These are phyloP conservation scores for Aspergillus neotritici DNA, from an alignment of 2,329 filamentous ascomycete genomes.

Conservation along the genomic window DNA sequence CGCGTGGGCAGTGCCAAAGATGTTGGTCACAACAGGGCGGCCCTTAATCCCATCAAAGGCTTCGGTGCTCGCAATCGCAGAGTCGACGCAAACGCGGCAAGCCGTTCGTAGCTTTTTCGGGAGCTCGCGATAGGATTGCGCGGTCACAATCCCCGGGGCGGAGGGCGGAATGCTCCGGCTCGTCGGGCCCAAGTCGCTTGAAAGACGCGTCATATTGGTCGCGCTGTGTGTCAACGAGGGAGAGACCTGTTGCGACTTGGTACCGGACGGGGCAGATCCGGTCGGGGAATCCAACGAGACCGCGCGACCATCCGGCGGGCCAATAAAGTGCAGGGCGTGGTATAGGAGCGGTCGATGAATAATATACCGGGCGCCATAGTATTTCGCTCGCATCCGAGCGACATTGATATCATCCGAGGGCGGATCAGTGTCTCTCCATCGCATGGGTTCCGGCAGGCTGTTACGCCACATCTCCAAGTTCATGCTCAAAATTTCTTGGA, in stretches of 20 bases:
- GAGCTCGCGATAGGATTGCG: conserved; percentile 20
- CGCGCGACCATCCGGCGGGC: conserved; percentile 35
- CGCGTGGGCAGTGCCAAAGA: conserved; percentile 93
- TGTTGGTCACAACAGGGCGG: conserved; percentile 83
- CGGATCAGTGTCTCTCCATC: conserved; percentile 61
- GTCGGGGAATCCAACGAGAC: conserved; percentile 29
- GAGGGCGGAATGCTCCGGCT: conserved; percentile 8
- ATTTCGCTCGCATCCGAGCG: conserved; percentile 84
- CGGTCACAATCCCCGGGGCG: neutral
- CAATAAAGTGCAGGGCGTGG: conserved; percentile 51
- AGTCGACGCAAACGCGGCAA: conserved; percentile 60
- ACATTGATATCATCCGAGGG: conserved; percentile 71
- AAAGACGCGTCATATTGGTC: conserved; percentile 26
- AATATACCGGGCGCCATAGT: conserved; percentile 87
- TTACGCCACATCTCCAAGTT: conserved; percentile 51
- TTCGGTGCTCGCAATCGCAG: conserved; percentile 76
- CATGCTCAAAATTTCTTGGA: conserved; percentile 40
- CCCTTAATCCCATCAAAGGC: conserved; percentile 64
- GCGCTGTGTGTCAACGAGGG: conserved; percentile 29
- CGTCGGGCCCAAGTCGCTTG: conserved; percentile 33
- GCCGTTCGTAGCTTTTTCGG: conserved; percentile 48
- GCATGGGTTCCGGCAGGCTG: conserved; percentile 49
- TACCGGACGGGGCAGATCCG: conserved; percentile 19
- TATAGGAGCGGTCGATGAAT: conserved; percentile 74
- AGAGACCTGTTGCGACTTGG: conserved; percentile 33